Evolutionary conservation across 2,329 filamentous ascomycete genomes (phyloP).

Genomic region (Exophiala viscosa): DNA sequence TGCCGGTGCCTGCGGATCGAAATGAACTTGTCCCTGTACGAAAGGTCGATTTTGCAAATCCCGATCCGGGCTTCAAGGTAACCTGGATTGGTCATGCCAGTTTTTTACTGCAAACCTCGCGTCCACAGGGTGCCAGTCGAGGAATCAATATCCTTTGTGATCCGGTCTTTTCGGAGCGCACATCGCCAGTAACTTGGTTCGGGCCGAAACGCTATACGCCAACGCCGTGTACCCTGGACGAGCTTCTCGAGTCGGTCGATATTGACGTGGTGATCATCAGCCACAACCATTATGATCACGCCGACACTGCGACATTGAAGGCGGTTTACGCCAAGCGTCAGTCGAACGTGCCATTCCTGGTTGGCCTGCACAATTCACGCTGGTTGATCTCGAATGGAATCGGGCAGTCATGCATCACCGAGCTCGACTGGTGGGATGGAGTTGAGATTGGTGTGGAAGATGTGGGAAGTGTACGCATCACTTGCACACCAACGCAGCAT

Average conservation of each 20-base stretch:
- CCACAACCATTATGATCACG: slow-evolving; percentile 57
- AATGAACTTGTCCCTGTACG: slow-evolving; percentile 42
- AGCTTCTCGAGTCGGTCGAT: slow-evolving; percentile 42
- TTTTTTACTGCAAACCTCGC: slow-evolving; percentile 44
- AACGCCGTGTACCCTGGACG: slow-evolving; percentile 47
- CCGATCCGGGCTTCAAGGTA: slow-evolving; percentile 36
- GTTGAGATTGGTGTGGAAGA: slow-evolving; percentile 34
- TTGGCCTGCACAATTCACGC: slow-evolving; percentile 35
- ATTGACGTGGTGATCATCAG: slow-evolving; percentile 52
- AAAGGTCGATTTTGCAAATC: slow-evolving; percentile 23
- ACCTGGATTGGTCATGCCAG: slow-evolving; percentile 53
- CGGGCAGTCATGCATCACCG: slow-evolving; percentile 39
- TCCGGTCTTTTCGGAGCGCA: slow-evolving; percentile 51
- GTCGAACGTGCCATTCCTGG: slow-evolving; percentile 45
- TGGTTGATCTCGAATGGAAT: slow-evolving; percentile 32
- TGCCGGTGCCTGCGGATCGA: slow-evolving; percentile 43
- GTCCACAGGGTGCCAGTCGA: slow-evolving; percentile 29
- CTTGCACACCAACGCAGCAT: slow-evolving; percentile 49
- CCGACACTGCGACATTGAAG: slow-evolving; percentile 47
- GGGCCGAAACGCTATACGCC: slow-evolving; percentile 53
- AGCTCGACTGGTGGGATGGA: slow-evolving; percentile 52
- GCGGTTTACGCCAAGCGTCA: slow-evolving; percentile 39
- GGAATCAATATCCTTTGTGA: slow-evolving; percentile 50
- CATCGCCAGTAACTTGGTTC: slow-evolving; percentile 44
- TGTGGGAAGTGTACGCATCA: slow-evolving; percentile 38